Conservation (phyloP, 108 stramenopile genomes). For the Stephanodiscus triporus region DNA sequence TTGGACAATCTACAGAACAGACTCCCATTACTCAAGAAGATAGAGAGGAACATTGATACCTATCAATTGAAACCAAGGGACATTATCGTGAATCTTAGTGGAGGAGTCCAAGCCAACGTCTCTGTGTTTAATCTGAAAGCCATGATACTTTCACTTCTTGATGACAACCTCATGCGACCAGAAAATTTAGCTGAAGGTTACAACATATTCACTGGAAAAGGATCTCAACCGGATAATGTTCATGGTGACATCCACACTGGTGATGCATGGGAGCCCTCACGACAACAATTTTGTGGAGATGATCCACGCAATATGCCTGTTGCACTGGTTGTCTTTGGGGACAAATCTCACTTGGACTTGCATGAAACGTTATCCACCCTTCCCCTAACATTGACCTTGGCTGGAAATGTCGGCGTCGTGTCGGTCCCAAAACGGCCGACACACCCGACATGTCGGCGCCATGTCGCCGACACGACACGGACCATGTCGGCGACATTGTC, state of each 20-base stretch:
- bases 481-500: too few species aligned
- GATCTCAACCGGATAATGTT: too few species aligned
- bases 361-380: not conserved
- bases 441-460: too few species aligned
- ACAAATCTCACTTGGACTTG: not conserved
- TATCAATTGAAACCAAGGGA: not conserved
- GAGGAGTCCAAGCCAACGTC: not conserved
- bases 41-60: not conserved
- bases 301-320: not conserved
- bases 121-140: not conserved
- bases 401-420: too few species aligned
- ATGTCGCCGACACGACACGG: too few species aligned
- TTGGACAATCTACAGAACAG: not conserved
- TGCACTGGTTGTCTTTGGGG: conserved; percentile 1
- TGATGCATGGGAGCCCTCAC: not conserved
- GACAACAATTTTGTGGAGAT: not conserved
- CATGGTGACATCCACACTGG: conserved; percentile 3
- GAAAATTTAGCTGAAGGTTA: not conserved
- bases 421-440: too few species aligned
- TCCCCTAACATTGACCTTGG: not conserved
- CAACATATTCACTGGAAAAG: not conserved
- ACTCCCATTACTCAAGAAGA: not conserved
- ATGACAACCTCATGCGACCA: not conserved
- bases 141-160: not conserved
- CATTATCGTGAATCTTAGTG: not conserved